Evolutionary conservation across 2,329 filamentous ascomycete species (phyloP).

Genomic region (Claviceps capensis): DNA sequence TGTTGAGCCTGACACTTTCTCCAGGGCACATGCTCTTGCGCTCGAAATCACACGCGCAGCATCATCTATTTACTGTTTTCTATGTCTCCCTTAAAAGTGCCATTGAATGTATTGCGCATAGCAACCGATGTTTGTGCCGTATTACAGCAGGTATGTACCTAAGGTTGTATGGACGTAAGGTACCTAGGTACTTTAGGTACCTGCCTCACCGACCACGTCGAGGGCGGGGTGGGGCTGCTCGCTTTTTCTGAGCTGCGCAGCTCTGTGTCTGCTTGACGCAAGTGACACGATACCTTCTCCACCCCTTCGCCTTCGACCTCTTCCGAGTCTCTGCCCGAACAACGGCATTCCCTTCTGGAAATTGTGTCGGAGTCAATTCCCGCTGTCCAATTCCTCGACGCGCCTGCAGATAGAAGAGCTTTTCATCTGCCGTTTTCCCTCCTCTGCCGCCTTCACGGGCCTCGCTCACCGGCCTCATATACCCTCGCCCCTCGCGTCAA

Average conservation of each 20-base stretch:
- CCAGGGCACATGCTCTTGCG: too few species aligned
- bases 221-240: not conserved
- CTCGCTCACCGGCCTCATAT: constrained; percentile 2
- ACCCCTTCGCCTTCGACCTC: constrained; percentile 3
- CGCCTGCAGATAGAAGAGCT: constrained; percentile 7
- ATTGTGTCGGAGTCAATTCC: not conserved
- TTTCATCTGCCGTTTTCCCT: not conserved
- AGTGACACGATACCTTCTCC: constrained; percentile 2
- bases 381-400: not conserved
- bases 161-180: too few species aligned
- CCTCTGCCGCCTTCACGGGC: not conserved
- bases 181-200: too few species aligned
- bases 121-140: too few species aligned
- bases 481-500: constrained; percentile 2
- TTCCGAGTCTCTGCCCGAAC: constrained; percentile 4
- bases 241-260: not conserved
- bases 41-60: too few species aligned
- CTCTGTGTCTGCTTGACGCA: not conserved
- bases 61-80: too few species aligned
- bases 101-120: too few species aligned
- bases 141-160: too few species aligned
- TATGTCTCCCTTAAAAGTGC: too few species aligned
- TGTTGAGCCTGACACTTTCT: too few species aligned
- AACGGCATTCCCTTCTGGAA: constrained; percentile 4
- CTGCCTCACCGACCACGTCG: not conserved